Conservation (phyloP, 2,329 filamentous ascomycete genomes). For the Pezicula neosporulosa region DNA sequence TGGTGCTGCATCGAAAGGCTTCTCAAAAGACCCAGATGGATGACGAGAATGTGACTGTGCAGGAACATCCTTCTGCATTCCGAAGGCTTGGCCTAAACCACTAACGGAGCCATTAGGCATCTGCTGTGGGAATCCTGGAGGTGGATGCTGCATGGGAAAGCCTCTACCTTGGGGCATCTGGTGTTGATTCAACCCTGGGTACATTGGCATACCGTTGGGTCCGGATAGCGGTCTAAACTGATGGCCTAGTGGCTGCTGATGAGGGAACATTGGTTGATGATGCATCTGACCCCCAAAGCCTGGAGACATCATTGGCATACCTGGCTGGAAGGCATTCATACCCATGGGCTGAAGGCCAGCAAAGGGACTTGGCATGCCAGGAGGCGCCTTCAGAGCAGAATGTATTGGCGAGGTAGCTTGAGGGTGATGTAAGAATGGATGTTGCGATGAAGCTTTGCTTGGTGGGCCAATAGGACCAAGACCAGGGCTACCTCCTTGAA, state of each 20-base stretch:
- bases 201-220: slow-evolving; percentile 47
- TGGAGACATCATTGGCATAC: slow-evolving; percentile 33
- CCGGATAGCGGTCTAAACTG: slow-evolving; percentile 51
- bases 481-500: slow-evolving; percentile 49
- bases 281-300: slow-evolving; percentile 37
- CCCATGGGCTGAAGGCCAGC: slow-evolving; percentile 50
- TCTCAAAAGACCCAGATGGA: slow-evolving; percentile 67
- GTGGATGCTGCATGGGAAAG: slow-evolving; percentile 35
- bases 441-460: slow-evolving; percentile 52
- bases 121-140: slow-evolving; percentile 51
- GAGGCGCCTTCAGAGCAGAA: slow-evolving; percentile 52
- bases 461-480: slow-evolving; percentile 59
- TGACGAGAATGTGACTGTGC: slow-evolving; percentile 69
- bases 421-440: slow-evolving; percentile 49
- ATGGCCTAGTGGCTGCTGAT: slow-evolving; percentile 45
- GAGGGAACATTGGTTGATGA: slow-evolving; percentile 51
- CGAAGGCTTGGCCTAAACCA: slow-evolving; percentile 37
- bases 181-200: slow-evolving; percentile 59
- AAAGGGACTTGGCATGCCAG: slow-evolving; percentile 45
- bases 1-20: slow-evolving; percentile 33
- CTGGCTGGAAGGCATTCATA: slow-evolving; percentile 51
- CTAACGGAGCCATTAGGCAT: slow-evolving; percentile 36
- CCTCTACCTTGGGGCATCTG: slow-evolving; percentile 50
- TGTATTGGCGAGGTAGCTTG: slow-evolving; percentile 64
- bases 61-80: slow-evolving; percentile 33